Percentiles rank a stretch among this genome's conserved stretches.
Conservation (phyloP, 345 rosid genomes). For the Populus pruinosa region DNA sequence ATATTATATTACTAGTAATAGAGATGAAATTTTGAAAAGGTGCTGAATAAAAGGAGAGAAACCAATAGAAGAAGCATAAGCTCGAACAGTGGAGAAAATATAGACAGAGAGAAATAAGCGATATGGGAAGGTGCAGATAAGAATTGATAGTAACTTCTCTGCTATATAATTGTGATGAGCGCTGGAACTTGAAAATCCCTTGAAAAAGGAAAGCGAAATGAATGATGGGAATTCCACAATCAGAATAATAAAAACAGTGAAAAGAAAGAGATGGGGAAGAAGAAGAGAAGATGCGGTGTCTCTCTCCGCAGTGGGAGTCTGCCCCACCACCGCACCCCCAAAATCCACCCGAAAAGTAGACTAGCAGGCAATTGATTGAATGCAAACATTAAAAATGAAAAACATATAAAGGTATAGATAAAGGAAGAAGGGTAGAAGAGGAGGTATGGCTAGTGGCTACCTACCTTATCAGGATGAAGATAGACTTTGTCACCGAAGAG, state of each 20-base stretch:
- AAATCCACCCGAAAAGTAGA: background rate
- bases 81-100: background rate
- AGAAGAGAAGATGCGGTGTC: background rate
- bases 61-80: background rate
- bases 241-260: background rate
- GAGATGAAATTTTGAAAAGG: background rate
- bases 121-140: background rate
- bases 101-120: background rate
- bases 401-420: background rate
- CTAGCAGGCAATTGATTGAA: background rate
- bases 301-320: background rate
- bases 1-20: background rate
- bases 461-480: slow-evolving; percentile 96
- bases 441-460: slow-evolving; percentile 24
- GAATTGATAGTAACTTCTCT: too few relatives aligned
- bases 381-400: background rate
- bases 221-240: background rate
- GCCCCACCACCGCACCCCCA: background rate
- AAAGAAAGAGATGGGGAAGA: background rate
- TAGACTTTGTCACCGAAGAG: slow-evolving; percentile 83
- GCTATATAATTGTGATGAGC: too few relatives aligned
- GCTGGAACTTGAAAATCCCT: background rate
- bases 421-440: background rate
- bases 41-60: background rate
- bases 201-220: background rate